A percentile compares a stretch with the other conserved stretches of the same genome.
Conservation (phyloP, 768 basidiomycete species). For the Neoboletus magnificus region DNA sequence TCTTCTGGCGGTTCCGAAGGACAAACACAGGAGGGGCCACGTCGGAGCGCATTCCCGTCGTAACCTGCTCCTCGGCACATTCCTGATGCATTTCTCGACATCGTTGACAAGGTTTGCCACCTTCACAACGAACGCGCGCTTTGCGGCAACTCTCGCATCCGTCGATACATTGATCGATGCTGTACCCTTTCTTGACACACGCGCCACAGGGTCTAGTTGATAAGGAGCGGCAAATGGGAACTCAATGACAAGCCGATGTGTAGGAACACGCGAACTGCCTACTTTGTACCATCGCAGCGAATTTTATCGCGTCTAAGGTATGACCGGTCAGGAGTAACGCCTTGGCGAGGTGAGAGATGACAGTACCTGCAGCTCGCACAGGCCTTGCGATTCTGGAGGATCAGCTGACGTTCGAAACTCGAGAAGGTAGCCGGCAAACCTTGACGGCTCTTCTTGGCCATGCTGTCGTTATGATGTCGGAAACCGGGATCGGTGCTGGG, state of each 20-base stretch:
- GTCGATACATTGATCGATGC: slow-evolving; percentile 52
- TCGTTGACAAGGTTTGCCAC: slow-evolving; percentile 35
- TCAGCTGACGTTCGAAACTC: slow-evolving; percentile 10
- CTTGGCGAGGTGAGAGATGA: not conserved
- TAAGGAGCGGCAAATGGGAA: not conserved
- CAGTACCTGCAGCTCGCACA: slow-evolving; percentile 56
- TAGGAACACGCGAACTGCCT: slow-evolving; percentile 11
- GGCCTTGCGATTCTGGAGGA: slow-evolving; percentile 35
- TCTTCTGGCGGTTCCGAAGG: slow-evolving; percentile 30
- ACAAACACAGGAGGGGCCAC: slow-evolving; percentile 19
- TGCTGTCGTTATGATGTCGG: slow-evolving; percentile 46
- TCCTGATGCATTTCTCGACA: slow-evolving; percentile 37
- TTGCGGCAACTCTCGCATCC: slow-evolving; percentile 61
- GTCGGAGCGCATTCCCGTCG: slow-evolving; percentile 24
- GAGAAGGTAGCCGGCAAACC: slow-evolving; percentile 32
- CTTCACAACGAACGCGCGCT: slow-evolving; percentile 43
- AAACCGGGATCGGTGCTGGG: slow-evolving; percentile 43
- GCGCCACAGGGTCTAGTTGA: slow-evolving; percentile 51
- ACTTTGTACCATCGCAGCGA: slow-evolving; percentile 56
- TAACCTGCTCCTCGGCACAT: slow-evolving; percentile 44
- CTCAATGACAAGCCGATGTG: slow-evolving; percentile 1
- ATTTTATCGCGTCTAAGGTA: slow-evolving; percentile 54
- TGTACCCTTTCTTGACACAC: slow-evolving; percentile 54
- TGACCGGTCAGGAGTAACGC: not conserved
- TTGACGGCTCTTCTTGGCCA: slow-evolving; percentile 54